Conservation (phyloP, 331 rosid species). For the Rosa hybrid region DNA sequence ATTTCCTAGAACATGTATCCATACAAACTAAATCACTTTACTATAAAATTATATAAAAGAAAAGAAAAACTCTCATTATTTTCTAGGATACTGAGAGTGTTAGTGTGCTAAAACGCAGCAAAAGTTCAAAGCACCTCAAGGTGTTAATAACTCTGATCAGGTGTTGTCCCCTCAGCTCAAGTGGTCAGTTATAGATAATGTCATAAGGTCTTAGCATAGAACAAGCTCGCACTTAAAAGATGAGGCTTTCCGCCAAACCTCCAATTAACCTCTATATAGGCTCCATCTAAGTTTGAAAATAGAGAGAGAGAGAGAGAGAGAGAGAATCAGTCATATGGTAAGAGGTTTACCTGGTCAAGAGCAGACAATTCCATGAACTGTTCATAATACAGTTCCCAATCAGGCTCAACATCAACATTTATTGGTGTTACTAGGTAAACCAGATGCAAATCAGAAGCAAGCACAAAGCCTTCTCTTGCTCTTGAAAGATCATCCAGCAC, state of each 20-base stretch:
- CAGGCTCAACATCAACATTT: conserved; percentile 90
- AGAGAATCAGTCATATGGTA: neutral
- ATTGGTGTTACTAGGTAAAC: conserved; percentile 91
- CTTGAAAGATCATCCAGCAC: conserved; percentile 96
- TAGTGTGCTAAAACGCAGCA: neutral
- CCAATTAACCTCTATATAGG: neutral
- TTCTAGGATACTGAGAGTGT: neutral
- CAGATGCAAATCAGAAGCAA: conserved; percentile 94
- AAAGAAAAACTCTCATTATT: neutral
- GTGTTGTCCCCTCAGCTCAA: neutral
- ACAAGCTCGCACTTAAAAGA: neutral
- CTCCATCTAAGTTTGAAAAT: neutral
- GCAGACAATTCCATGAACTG: conserved; percentile 69
- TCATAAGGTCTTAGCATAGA: neutral
- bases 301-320: neutral
- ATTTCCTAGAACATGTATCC: neutral
- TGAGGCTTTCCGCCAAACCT: neutral
- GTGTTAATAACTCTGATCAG: neutral
- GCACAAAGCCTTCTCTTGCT: conserved; percentile 98
- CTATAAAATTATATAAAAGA: neutral
- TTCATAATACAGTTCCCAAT: conserved; percentile 92
- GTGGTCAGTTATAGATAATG: neutral
- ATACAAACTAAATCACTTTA: neutral
- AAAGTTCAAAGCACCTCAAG: conserved; percentile 10
- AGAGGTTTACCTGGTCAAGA: conserved; percentile 77